phyloP scores from a whole-genome alignment of 2,329 filamentous ascomycete species.

The Penicillium glabrum region DNA sequence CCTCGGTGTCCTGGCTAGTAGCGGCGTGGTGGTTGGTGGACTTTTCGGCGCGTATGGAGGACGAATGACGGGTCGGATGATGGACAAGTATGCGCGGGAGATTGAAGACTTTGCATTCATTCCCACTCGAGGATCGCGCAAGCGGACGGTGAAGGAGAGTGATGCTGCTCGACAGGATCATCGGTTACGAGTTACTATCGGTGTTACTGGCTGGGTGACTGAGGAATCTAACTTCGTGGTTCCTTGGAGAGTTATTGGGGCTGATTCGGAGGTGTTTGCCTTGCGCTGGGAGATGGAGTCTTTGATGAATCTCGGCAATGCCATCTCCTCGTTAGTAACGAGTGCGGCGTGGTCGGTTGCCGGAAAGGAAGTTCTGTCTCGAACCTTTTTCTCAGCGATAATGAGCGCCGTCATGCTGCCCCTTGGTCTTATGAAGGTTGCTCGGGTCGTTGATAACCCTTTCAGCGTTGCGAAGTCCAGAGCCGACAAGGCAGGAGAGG shows the following conservation, averaged over 20 bases:
- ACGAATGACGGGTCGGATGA: slow-evolving; percentile 78
- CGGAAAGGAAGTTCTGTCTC: slow-evolving; percentile 71
- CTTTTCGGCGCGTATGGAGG: slow-evolving; percentile 91
- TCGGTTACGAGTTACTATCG: slow-evolving; percentile 77
- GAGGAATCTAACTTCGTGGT: slow-evolving; percentile 69
- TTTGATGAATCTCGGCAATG: slow-evolving; percentile 72
- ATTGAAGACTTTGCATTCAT: slow-evolving; percentile 88
- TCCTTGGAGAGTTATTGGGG: slow-evolving; percentile 76
- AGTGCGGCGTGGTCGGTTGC: slow-evolving; percentile 76
- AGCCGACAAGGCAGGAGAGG: slow-evolving; percentile 75
- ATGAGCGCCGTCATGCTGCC: slow-evolving; percentile 68
- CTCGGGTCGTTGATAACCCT: slow-evolving; percentile 74
- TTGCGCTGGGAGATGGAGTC: slow-evolving; percentile 80
- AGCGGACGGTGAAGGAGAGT: slow-evolving; percentile 42
- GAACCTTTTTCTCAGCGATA: slow-evolving; percentile 67
- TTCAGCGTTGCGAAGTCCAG: slow-evolving; percentile 75
- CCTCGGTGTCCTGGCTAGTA: slow-evolving; percentile 77
- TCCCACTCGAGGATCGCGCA: slow-evolving; percentile 60
- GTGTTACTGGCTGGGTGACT: slow-evolving; percentile 77
- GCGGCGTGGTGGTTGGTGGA: slow-evolving; percentile 74
- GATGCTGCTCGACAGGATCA: slow-evolving; percentile 54
- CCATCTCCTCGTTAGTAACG: slow-evolving; percentile 74
- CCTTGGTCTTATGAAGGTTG: slow-evolving; percentile 64
- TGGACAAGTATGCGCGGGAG: slow-evolving; percentile 83
- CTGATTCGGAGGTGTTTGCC: slow-evolving; percentile 74